Evolutionary conservation across 2,329 filamentous ascomycete species (phyloP).

Genomic region (Grosmannia serpens): DNA sequence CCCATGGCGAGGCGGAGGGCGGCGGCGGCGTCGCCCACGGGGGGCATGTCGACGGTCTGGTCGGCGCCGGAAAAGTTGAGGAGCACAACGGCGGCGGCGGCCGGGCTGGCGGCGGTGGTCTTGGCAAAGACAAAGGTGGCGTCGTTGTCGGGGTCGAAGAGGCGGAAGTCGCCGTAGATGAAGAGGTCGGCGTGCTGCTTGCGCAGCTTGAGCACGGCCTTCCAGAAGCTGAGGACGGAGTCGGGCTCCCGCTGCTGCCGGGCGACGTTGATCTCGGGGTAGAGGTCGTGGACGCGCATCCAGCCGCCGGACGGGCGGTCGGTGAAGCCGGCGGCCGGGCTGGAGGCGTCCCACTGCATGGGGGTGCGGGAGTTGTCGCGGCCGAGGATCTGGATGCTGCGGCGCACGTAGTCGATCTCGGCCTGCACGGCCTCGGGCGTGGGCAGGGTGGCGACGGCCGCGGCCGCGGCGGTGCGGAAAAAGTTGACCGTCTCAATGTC

Average conservation of each 20-base stretch:
- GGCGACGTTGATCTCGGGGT: slow-evolving; percentile 42
- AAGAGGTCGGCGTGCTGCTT: slow-evolving; percentile 47
- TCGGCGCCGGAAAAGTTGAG: slow-evolving; percentile 31
- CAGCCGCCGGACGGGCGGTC: slow-evolving; percentile 31
- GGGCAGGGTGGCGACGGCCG: slow-evolving; percentile 11
- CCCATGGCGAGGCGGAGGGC: slow-evolving; percentile 15
- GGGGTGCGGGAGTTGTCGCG: slow-evolving; percentile 57
- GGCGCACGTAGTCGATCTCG: slow-evolving; percentile 32
- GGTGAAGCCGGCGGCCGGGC: slow-evolving; percentile 50
- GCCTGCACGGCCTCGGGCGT: slow-evolving; percentile 27
- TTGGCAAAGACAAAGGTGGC: slow-evolving; percentile 34
- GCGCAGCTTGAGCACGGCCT: slow-evolving; percentile 38
- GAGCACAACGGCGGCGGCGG: slow-evolving; percentile 19
- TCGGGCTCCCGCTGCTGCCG: slow-evolving; percentile 29
- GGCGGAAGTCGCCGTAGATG: slow-evolving; percentile 47
- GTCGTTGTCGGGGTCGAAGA: slow-evolving; percentile 35
- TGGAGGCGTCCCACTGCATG: slow-evolving; percentile 49
- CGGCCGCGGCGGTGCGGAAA: slow-evolving; percentile 21
- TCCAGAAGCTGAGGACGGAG: slow-evolving; percentile 51
- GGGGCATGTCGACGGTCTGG: slow-evolving; percentile 20
- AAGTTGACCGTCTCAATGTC: slow-evolving; percentile 39
- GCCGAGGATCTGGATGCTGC: slow-evolving; percentile 45
- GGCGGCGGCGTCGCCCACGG: background rate
- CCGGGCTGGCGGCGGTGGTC: slow-evolving; percentile 14
- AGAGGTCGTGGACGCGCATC: slow-evolving; percentile 53